Conservation (phyloP, 202 grass and related monocot species). For the Digitaria exilis region DNA sequence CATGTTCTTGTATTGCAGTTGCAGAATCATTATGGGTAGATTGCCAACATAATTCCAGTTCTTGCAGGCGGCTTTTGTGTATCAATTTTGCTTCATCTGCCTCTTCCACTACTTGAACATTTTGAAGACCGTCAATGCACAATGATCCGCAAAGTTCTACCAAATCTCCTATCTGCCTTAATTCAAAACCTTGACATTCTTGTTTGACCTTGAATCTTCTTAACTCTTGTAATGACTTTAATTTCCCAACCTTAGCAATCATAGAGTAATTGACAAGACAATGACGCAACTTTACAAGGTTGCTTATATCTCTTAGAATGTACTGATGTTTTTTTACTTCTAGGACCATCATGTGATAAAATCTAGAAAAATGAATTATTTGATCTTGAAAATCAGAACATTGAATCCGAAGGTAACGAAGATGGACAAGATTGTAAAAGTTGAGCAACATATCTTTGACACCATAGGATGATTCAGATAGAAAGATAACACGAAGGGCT, state of each 20-base stretch:
- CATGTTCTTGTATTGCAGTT: background rate
- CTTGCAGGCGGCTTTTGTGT: background rate
- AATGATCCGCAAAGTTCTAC: background rate
- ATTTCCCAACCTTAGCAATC: background rate
- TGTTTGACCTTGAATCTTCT: background rate
- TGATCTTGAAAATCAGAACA: background rate
- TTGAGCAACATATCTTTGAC: background rate
- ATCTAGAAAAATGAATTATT: background rate
- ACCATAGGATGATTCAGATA: background rate
- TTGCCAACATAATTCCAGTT: background rate
- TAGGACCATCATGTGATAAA: slow-evolving; percentile 1
- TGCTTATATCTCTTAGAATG: background rate
- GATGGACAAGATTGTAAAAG: background rate
- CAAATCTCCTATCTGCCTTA: background rate
- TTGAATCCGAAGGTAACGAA: background rate
- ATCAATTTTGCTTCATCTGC: background rate
- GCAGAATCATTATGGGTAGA: background rate
- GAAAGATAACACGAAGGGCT: background rate
- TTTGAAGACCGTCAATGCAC: background rate
- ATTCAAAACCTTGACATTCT: background rate
- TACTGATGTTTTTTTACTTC: background rate
- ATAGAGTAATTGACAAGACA: background rate
- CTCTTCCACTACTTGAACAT: background rate
- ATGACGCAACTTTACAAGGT: background rate
- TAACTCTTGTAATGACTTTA: background rate